phyloP scores from a whole-genome alignment of 257 asterid genomes.

The Salvia miltiorrhiza region DNA sequence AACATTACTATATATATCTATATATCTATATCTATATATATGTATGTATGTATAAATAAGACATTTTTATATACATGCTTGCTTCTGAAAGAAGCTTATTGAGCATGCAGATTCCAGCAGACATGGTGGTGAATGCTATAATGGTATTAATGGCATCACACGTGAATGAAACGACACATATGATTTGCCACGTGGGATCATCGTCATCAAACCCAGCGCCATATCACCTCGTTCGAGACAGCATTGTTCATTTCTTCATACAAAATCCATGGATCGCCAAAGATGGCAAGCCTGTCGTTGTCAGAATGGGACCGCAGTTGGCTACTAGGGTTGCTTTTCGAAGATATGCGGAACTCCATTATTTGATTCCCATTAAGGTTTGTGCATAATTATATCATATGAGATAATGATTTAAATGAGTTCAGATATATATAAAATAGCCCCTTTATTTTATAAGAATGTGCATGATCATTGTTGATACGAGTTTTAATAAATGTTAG shows the following conservation, averaged over 20 bases:
- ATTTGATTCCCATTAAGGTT: conserved; percentile 46
- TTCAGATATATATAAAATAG: too few relatives aligned
- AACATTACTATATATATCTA: too few relatives aligned
- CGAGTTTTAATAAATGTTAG: too few relatives aligned
- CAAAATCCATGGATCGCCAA: conserved; percentile 41
- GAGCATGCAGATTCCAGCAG: background rate
- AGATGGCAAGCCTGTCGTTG: conserved; percentile 34
- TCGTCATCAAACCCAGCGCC: conserved; percentile 41
- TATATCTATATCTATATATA: too few relatives aligned
- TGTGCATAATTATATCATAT: too few relatives aligned
- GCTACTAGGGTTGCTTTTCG: conserved; percentile 28
- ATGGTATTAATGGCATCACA: background rate
- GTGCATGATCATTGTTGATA: too few relatives aligned
- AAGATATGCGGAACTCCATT: conserved; percentile 32
- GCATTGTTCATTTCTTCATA: conserved; percentile 27
- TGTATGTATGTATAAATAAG: too few relatives aligned
- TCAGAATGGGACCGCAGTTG: conserved; percentile 22
- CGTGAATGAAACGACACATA: background rate
- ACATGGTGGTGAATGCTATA: background rate
- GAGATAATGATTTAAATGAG: too few relatives aligned
- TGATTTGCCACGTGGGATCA: conserved; percentile 46
- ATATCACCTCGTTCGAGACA: conserved; percentile 6
- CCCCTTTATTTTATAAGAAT: too few relatives aligned
- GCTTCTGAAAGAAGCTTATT: background rate
- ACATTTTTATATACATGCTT: too few relatives aligned